Evolutionary conservation across 1,284 basidiomycete genomes (phyloP).

Genomic region (Leccinum fuscescens): DNA sequence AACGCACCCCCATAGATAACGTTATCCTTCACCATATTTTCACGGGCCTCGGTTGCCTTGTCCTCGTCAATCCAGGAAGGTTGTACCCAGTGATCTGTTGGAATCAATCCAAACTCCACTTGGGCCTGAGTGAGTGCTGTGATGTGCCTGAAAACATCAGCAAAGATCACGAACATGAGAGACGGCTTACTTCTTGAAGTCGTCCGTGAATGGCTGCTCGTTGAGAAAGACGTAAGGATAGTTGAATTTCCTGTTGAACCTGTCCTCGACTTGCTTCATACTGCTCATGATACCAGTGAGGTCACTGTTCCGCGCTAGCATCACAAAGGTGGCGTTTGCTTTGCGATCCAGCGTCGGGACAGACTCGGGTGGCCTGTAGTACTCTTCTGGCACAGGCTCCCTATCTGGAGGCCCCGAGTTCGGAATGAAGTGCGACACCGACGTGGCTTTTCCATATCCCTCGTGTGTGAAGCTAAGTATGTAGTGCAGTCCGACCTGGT

Average conservation of each 20-base stretch:
- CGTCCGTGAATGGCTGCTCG: constrained; percentile 74
- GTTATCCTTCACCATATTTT: constrained; percentile 73
- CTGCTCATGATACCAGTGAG: constrained; percentile 69
- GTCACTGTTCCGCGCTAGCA: constrained; percentile 84
- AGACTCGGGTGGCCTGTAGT: constrained; percentile 46
- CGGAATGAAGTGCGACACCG: constrained; percentile 48
- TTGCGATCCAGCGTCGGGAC: constrained; percentile 45
- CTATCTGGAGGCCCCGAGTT: constrained; percentile 48
- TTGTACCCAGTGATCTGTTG: constrained; percentile 81
- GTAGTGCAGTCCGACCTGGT: constrained; percentile 68
- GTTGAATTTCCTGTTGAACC: constrained; percentile 81
- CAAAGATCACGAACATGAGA: background rate
- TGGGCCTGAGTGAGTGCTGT: constrained; percentile 62
- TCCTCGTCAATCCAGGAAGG: constrained; percentile 82
- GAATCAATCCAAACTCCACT: constrained; percentile 82
- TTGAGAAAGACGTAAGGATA: constrained; percentile 90
- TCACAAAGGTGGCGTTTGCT: constrained; percentile 85
- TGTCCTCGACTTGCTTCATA: constrained; percentile 78
- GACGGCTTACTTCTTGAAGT: constrained; percentile 65
- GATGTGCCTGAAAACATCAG: constrained; percentile 51
- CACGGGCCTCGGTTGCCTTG: constrained; percentile 69
- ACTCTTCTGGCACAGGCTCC: constrained; percentile 52
- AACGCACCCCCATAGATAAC: constrained; percentile 84
- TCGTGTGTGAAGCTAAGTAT: constrained; percentile 72
- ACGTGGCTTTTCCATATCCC: constrained; percentile 64